Evolutionary conservation across 2,329 filamentous ascomycete species (phyloP).

Genomic region (Aureobasidium sp.): DNA sequence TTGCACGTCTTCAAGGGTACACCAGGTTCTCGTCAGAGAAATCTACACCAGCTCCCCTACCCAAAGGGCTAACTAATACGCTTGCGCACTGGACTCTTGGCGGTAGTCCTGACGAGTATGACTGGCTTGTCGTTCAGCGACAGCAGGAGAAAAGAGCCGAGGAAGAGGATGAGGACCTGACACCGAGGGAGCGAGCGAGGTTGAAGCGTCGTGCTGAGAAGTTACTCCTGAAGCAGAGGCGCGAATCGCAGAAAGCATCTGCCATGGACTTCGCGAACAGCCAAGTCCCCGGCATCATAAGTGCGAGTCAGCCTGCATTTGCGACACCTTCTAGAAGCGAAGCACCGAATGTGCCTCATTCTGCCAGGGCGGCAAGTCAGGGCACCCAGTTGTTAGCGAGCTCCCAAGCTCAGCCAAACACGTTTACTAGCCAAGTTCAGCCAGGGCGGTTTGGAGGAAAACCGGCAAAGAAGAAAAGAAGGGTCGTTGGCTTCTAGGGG

Average conservation of each 20-base stretch:
- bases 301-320: constrained; percentile 23
- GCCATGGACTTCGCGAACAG: constrained; percentile 22
- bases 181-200: constrained; percentile 32
- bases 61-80: constrained; percentile 30
- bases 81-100: constrained; percentile 38
- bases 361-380: constrained; percentile 15
- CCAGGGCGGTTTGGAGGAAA: constrained; percentile 28
- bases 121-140: constrained; percentile 31
- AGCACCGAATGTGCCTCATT: background rate
- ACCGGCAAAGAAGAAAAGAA: constrained; percentile 38
- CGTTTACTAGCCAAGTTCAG: constrained; percentile 28
- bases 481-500: constrained; percentile 32
- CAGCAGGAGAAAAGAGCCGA: constrained; percentile 24
- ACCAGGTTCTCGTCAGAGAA: constrained; percentile 27
- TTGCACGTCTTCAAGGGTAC: constrained; percentile 32
- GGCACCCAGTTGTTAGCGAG: constrained; percentile 8
- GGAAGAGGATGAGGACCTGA: constrained; percentile 30
- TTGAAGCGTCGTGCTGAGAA: constrained; percentile 34
- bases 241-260: constrained; percentile 30
- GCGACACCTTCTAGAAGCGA: constrained; percentile 14
- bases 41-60: constrained; percentile 21
- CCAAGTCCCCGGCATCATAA: constrained; percentile 26
- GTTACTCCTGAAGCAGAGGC: constrained; percentile 34
- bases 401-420: constrained; percentile 12
- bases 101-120: constrained; percentile 33